Evolutionary conservation across 805 yeast species (phyloP).

Genomic region (Barnettozyma sucrosica): DNA sequence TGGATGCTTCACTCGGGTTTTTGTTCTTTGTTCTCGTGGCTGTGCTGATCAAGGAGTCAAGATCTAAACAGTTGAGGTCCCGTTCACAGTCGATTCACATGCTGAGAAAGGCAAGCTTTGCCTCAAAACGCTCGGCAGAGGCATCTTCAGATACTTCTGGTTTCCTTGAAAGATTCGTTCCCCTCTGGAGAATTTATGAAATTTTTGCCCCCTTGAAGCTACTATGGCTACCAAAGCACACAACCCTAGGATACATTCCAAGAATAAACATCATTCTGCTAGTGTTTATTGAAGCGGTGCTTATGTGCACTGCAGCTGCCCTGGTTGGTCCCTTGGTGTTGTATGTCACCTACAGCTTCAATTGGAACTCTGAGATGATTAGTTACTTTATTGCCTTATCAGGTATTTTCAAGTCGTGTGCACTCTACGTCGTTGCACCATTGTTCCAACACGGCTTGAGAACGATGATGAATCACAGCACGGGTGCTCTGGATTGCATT

Average conservation of each 20-base stretch:
- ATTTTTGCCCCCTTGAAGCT: slow-evolving; percentile 44
- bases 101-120: slow-evolving; percentile 27
- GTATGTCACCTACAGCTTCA: slow-evolving; percentile 46
- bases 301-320: slow-evolving; percentile 36
- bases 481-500: slow-evolving; percentile 44
- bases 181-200: slow-evolving; percentile 13
- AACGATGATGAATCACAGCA: slow-evolving; percentile 29
- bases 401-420: slow-evolving; percentile 44
- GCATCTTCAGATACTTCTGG: slow-evolving; percentile 1
- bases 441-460: slow-evolving; percentile 34
- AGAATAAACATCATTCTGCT: slow-evolving; percentile 45
- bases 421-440: slow-evolving; percentile 49
- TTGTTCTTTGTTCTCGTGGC: slow-evolving; percentile 31
- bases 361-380: slow-evolving; percentile 49
- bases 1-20: slow-evolving; percentile 26
- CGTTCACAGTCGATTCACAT: slow-evolving; percentile 42
- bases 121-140: slow-evolving; percentile 25
- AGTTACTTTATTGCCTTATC: slow-evolving; percentile 50
- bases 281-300: slow-evolving; percentile 40
- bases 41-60: slow-evolving; percentile 54
- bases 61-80: slow-evolving; percentile 47
- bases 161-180: slow-evolving; percentile 1
- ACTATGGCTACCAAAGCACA: slow-evolving; percentile 45
- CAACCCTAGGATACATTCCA: slow-evolving; percentile 28
- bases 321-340: slow-evolving; percentile 39